Conservation (phyloP, 345 rosid species). For the Clarkia xantiana region DNA sequence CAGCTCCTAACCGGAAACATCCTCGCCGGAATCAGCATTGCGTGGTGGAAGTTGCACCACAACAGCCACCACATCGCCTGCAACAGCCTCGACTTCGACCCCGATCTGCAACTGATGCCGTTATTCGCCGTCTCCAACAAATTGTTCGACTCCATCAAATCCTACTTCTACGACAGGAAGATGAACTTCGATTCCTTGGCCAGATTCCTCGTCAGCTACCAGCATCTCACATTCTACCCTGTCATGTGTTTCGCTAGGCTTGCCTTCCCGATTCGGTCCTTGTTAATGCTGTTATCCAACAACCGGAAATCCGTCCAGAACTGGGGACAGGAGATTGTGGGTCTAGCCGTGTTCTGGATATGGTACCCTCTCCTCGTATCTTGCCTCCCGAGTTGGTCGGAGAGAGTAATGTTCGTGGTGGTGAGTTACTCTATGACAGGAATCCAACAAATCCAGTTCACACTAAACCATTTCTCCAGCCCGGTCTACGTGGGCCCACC, state of each 20-base stretch:
- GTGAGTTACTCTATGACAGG: slow-evolving; percentile 49
- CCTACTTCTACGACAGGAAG: slow-evolving; percentile 52
- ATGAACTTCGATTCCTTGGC: slow-evolving; percentile 57
- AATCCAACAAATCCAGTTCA: slow-evolving; percentile 76
- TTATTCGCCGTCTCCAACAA: slow-evolving; percentile 59
- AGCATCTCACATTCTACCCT: slow-evolving; percentile 77
- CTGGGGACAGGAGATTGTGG: slow-evolving; percentile 51
- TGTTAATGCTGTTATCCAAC: slow-evolving; percentile 46
- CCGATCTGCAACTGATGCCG: slow-evolving; percentile 92
- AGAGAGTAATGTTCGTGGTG: slow-evolving; percentile 55
- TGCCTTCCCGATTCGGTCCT: slow-evolving; percentile 56
- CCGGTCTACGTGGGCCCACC: slow-evolving; percentile 67
- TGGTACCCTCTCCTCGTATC: slow-evolving; percentile 87
- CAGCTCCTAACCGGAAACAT: slow-evolving; percentile 58
- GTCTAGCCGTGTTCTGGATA: slow-evolving; percentile 63
- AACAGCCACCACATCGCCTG: slow-evolving; percentile 81
- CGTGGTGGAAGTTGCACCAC: slow-evolving; percentile 99
- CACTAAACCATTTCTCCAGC: slow-evolving; percentile 73
- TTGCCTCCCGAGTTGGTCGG: slow-evolving; percentile 63
- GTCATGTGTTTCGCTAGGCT: slow-evolving; percentile 74
- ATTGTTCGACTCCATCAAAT: slow-evolving; percentile 47
- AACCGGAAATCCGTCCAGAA: slow-evolving; percentile 43
- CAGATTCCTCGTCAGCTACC: slow-evolving; percentile 59
- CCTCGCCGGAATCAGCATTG: slow-evolving; percentile 54
- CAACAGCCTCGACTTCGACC: slow-evolving; percentile 84